Evolutionary conservation across 495 filamentous ascomycete species (phyloP).

Genomic region (Aspergillus funiculosus): DNA sequence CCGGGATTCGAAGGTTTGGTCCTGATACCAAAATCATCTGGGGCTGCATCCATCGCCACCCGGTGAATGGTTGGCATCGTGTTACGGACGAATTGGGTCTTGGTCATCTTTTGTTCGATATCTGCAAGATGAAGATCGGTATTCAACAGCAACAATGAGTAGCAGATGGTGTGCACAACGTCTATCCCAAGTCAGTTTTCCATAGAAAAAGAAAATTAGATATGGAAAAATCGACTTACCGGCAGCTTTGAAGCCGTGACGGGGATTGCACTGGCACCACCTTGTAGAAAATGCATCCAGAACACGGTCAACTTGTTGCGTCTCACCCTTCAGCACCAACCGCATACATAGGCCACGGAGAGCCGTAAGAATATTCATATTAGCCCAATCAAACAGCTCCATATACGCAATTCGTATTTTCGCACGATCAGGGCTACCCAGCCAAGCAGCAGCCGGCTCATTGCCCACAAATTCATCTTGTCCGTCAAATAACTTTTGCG

Average conservation of each 20-base stretch:
- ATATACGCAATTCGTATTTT: constrained; percentile 79
- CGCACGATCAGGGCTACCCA: constrained; percentile 67
- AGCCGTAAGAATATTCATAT: constrained; percentile 72
- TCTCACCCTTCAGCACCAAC: constrained; percentile 84
- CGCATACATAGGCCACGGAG: constrained; percentile 75
- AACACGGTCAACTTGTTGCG: constrained; percentile 94
- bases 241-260: constrained; percentile 84
- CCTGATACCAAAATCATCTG: constrained; percentile 57
- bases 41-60: constrained; percentile 62
- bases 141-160: constrained; percentile 90
- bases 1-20: constrained; percentile 18
- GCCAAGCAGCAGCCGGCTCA: constrained; percentile 77
- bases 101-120: constrained; percentile 94
- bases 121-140: constrained; percentile 94
- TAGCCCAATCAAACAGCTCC: constrained; percentile 81
- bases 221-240: constrained; percentile 60
- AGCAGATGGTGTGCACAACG: constrained; percentile 95
- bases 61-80: constrained; percentile 85
- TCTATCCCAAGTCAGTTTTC: constrained; percentile 44
- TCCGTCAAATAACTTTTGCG: constrained; percentile 78
- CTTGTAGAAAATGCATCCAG: constrained; percentile 78
- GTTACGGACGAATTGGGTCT: constrained; percentile 90
- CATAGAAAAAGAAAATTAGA: background rate
- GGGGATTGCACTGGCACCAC: constrained; percentile 93
- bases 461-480: constrained; percentile 73